Percentiles rank a stretch among this genome's conserved stretches.
Evolutionary conservation across 1,139 yeast species (phyloP).

Genomic region (Candida tropicalis): DNA sequence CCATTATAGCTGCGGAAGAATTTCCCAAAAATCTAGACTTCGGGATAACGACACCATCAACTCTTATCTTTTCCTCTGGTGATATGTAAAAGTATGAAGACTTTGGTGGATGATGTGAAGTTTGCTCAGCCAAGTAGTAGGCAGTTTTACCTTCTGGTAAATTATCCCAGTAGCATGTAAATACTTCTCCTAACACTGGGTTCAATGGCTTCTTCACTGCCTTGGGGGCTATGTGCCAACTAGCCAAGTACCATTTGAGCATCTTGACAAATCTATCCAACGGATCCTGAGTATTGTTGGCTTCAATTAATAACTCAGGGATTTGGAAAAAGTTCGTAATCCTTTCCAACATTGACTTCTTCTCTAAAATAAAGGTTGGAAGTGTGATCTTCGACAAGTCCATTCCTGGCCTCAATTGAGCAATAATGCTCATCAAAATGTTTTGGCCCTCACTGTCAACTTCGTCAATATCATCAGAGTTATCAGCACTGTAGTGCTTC

Average conservation of each 20-base stretch:
- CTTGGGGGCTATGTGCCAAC: conserved; percentile 98
- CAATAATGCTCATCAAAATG: conserved; percentile 79
- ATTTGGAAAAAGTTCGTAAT: conserved; percentile 87
- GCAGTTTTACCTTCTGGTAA: conserved; percentile 57
- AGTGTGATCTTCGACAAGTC: conserved; percentile 88
- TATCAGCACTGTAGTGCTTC: not conserved
- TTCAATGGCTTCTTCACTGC: conserved; percentile 97
- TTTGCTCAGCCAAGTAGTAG: conserved; percentile 87
- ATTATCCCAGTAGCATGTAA: conserved; percentile 89
- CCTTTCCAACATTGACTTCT: conserved; percentile 94
- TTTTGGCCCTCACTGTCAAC: conserved; percentile 88
- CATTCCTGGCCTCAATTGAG: conserved; percentile 90
- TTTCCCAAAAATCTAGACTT: conserved; percentile 88
- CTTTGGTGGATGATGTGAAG: conserved; percentile 98
- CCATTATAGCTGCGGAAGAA: conserved; percentile 97
- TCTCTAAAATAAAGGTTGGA: conserved; percentile 92
- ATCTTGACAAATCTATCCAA: conserved; percentile 70
- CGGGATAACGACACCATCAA: conserved; percentile 88
- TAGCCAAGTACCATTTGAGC: conserved; percentile 86
- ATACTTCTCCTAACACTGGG: conserved; percentile 90
- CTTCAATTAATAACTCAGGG: conserved; percentile 73
- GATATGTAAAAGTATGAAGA: conserved; percentile 88
- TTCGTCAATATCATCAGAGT: conserved; percentile 77
- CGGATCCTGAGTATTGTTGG: conserved; percentile 61
- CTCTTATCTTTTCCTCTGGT: conserved; percentile 79